These are phyloP conservation scores for Lithohypha guttulata DNA, from an alignment of 2,329 filamentous ascomycete genomes.

Conservation along the genomic window DNA sequence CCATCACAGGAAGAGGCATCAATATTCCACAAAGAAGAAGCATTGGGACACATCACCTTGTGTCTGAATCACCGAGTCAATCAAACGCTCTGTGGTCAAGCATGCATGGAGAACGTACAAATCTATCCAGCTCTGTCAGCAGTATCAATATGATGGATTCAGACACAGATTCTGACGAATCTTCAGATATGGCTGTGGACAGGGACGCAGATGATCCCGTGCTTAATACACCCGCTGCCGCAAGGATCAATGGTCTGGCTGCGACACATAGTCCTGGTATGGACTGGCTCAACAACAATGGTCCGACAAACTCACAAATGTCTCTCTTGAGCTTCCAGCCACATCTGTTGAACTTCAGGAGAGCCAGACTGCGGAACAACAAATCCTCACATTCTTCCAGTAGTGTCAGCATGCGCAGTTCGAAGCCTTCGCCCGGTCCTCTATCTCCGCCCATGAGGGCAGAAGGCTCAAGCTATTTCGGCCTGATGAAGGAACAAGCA, in stretches of 20 bases:
- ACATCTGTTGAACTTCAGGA: slow-evolving; percentile 69
- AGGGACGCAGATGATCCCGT: slow-evolving; percentile 67
- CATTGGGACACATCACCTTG: slow-evolving; percentile 28
- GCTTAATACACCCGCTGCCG: slow-evolving; percentile 69
- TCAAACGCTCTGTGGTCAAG: slow-evolving; percentile 57
- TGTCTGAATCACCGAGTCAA: slow-evolving; percentile 54
- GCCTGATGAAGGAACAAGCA: slow-evolving; percentile 37
- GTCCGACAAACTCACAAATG: slow-evolving; percentile 51
- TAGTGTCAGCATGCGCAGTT: slow-evolving; percentile 60
- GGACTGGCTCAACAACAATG: slow-evolving; percentile 50
- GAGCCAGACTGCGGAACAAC: slow-evolving; percentile 46
- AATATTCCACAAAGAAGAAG: slow-evolving; percentile 47
- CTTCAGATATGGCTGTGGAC: slow-evolving; percentile 50
- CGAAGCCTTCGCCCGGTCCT: slow-evolving; percentile 57
- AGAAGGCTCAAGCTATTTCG: slow-evolving; percentile 46
- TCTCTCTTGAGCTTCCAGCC: slow-evolving; percentile 71
- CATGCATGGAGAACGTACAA: slow-evolving; percentile 58
- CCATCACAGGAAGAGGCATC: slow-evolving; percentile 60
- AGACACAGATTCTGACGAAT: slow-evolving; percentile 63
- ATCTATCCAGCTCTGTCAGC: slow-evolving; percentile 69
- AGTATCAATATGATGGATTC: slow-evolving; percentile 70
- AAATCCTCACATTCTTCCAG: slow-evolving; percentile 56
- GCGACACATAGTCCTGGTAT: slow-evolving; percentile 43
- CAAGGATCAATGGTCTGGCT: slow-evolving; percentile 40
- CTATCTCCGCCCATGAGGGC: slow-evolving; percentile 62